Conservation (phyloP, 225 moss, liverwort and hornwort genomes). For the Neckera pumila region DNA sequence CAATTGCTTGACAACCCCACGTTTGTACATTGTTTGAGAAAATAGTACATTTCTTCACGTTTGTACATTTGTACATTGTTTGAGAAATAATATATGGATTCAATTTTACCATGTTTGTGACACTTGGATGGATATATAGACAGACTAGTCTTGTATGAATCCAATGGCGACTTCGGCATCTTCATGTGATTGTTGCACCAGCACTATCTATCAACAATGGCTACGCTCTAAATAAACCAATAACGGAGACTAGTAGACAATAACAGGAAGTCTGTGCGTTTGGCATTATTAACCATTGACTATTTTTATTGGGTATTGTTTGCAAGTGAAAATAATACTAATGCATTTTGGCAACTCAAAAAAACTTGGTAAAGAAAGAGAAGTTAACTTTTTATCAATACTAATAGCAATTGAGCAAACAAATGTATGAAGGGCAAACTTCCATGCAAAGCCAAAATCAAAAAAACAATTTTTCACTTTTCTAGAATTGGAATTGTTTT, state of each 20-base stretch:
- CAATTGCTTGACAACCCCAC: fast-evolving
- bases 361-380: too few relatives aligned
- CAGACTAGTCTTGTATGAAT: fast-evolving
- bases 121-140: background rate
- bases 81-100: background rate
- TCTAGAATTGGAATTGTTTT: too few relatives aligned
- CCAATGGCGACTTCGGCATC: fast-evolving
- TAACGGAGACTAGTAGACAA: background rate
- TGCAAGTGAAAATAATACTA: too few relatives aligned
- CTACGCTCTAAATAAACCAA: fast-evolving
- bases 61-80: background rate
- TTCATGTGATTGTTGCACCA: fast-evolving
- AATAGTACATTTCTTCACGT: too few relatives aligned
- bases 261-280: background rate
- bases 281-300: background rate
- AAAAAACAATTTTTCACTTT: too few relatives aligned
- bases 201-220: background rate
- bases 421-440: too few relatives aligned
- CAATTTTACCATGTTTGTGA: fast-evolving
- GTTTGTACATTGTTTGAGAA: fast-evolving
- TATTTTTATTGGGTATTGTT: background rate
- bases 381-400: too few relatives aligned
- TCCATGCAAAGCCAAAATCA: fast-evolving
- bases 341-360: too few relatives aligned
- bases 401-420: too few relatives aligned